These are phyloP conservation scores for Tylopilus subfusipes DNA, from an alignment of 768 basidiomycete species.

Conservation along the genomic window DNA sequence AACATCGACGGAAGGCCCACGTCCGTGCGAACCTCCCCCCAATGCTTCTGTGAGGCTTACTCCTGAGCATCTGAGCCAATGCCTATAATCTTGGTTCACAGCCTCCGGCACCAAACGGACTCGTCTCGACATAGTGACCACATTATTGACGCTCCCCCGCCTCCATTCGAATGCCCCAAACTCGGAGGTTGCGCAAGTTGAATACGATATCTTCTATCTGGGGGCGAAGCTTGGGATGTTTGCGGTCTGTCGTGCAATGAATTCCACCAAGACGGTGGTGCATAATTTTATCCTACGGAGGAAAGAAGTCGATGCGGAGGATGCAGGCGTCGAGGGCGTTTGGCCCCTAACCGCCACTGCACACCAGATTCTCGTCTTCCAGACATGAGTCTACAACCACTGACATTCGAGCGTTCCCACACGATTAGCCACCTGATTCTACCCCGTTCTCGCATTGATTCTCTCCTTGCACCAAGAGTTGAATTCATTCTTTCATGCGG, in stretches of 20 bases:
- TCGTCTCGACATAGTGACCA: conserved; percentile 28
- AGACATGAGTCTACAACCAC: conserved; percentile 5
- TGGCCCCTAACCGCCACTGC: conserved; percentile 30
- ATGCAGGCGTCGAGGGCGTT: conserved; percentile 24
- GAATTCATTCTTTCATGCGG: background rate
- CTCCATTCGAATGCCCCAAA: conserved; percentile 19
- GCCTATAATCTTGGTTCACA: conserved; percentile 1
- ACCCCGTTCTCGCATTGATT: background rate
- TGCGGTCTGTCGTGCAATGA: conserved; percentile 20
- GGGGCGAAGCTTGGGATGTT: conserved; percentile 29
- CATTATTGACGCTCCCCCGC: conserved; percentile 24
- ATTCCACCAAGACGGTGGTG: conserved; percentile 17
- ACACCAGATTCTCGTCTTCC: conserved; percentile 33
- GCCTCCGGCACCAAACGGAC: conserved; percentile 18
- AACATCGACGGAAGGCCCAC: background rate
- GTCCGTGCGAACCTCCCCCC: background rate
- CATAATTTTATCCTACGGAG: conserved; percentile 31
- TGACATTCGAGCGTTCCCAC: background rate
- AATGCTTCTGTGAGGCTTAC: conserved; percentile 18
- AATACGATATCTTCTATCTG: conserved; percentile 32
- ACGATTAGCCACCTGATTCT: background rate
- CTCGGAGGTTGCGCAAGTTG: conserved; percentile 9
- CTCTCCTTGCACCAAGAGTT: background rate
- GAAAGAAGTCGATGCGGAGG: conserved; percentile 30
- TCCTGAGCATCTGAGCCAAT: background rate